Conservation (phyloP, 2,329 filamentous ascomycete genomes). For the Zymoseptoria crescenta region DNA sequence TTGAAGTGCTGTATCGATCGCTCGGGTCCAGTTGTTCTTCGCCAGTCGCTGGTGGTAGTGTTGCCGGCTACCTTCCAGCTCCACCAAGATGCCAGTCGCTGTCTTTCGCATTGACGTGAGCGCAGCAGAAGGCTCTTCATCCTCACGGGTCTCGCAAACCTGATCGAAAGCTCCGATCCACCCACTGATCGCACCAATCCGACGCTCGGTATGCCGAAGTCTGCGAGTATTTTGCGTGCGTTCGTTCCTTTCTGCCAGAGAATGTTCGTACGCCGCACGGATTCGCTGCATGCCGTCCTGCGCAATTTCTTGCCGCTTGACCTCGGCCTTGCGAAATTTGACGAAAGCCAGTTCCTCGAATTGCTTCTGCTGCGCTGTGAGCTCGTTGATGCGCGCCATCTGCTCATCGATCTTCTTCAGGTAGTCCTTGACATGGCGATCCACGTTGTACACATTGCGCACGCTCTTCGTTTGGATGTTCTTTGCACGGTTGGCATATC, state of each 20-base stretch:
- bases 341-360: constrained; percentile 71
- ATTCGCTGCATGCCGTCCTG: constrained; percentile 75
- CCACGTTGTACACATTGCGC: constrained; percentile 98
- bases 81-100: constrained; percentile 77
- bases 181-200: constrained; percentile 76
- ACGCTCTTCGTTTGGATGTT: constrained; percentile 99
- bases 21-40: constrained; percentile 77
- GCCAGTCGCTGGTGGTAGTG: constrained; percentile 80
- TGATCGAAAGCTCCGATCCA: constrained; percentile 91
- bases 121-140: constrained; percentile 58
- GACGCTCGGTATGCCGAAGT: constrained; percentile 70
- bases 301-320: constrained; percentile 69
- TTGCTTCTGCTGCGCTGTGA: constrained; percentile 87
- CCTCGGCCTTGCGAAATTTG: constrained; percentile 85
- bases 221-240: constrained; percentile 73
- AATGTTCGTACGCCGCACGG: constrained; percentile 75
- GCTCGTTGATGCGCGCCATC: constrained; percentile 90
- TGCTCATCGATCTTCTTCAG: constrained; percentile 99
- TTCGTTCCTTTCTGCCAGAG: constrained; percentile 67
- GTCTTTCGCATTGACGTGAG: constrained; percentile 74
- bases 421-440: constrained; percentile 98
- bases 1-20: constrained; percentile 78
- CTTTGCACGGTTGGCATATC: constrained; percentile 96
- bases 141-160: constrained; percentile 64
- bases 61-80: constrained; percentile 82